Conservation (phyloP, 106 monocot species). For the Xerophyta viscosa region DNA sequence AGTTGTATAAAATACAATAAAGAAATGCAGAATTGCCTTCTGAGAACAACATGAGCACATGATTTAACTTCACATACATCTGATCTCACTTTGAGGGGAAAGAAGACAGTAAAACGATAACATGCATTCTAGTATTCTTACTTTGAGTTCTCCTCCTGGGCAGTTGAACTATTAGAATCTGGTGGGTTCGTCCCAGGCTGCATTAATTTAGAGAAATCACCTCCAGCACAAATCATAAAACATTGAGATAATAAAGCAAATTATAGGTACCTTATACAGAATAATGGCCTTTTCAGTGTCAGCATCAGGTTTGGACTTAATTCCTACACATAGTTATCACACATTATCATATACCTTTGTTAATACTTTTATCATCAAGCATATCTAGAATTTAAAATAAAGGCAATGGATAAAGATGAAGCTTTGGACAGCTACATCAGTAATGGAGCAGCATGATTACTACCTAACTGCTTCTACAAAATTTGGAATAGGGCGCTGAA, state of each 20-base stretch:
- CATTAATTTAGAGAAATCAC: slow-evolving; percentile 7
- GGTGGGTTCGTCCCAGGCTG: slow-evolving; percentile 56
- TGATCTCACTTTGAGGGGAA: not conserved
- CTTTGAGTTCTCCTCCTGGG: slow-evolving; percentile 78
- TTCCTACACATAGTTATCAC: not conserved
- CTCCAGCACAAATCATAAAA: not conserved
- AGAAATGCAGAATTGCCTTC: no score
- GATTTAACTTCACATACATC: no score
- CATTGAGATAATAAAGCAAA: not conserved
- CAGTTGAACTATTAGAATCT: slow-evolving; percentile 47
- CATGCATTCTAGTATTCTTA: slow-evolving; percentile 13
- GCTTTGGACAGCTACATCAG: no score
- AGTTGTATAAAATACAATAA: no score
- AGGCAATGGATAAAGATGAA: no score
- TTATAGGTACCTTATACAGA: not conserved
- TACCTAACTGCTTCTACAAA: no score
- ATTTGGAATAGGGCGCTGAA: no score
- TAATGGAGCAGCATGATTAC: no score
- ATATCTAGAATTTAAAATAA: no score
- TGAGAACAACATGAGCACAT: no score
- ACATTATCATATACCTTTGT: no score
- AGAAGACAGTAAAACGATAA: not conserved
- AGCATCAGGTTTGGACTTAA: slow-evolving; percentile 1
- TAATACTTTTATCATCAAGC: no score
- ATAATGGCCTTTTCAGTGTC: slow-evolving; percentile 4